Base-by-base conservation (phyloP, 164 flowering plant genomes). In the Aristolochia californica region DNA sequence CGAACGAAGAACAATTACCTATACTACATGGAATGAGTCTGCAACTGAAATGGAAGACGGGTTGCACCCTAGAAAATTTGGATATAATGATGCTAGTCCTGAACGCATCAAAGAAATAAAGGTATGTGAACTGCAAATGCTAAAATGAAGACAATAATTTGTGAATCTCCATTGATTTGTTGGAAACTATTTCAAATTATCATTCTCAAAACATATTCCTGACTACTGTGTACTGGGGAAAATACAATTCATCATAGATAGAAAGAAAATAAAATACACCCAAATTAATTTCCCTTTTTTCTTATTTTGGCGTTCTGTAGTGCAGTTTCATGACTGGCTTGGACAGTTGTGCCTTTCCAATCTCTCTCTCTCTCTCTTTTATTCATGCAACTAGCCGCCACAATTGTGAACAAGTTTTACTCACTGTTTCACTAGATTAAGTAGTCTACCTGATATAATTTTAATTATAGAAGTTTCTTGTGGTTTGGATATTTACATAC, bases 41-140 rank as follows among this genome's bases (percentile, higher is more conserved):
- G 67, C 64, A n/a, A 61, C 76, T 18, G 75, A 73, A 52, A 77
- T 60, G 70, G 90, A 84, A 53, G 56, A 70, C 48, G 74, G 74
- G 50, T 91, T 96, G 98, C 98, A 91, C 81, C 98, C 98, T 58
- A 54, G 76, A n/a, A 86, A 88, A 55, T 88, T 88, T 55, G 69
- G 57, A 65, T 84, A 79, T 70, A 74, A 74, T 43, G 68, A 67
- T 72, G 83, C 87, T 24, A 61, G 76, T 27, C 83, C 81, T 61
- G 58, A 74, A 64, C 73, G 61, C 15, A 77, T 91, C 26, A 75
- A 77, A 58, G 68, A 69, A 76, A 91, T 91, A 75, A 87, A 80
- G 96, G 97, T 83, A 26, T 55, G 43, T 51, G 9, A 9, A 18
- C 38, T 61, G 25, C 18, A 57, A 20, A 43, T 16, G 17, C 20